These are phyloP conservation scores for Fraxinus anomala DNA, from an alignment of 257 asterid genomes.

Conservation along the genomic window DNA sequence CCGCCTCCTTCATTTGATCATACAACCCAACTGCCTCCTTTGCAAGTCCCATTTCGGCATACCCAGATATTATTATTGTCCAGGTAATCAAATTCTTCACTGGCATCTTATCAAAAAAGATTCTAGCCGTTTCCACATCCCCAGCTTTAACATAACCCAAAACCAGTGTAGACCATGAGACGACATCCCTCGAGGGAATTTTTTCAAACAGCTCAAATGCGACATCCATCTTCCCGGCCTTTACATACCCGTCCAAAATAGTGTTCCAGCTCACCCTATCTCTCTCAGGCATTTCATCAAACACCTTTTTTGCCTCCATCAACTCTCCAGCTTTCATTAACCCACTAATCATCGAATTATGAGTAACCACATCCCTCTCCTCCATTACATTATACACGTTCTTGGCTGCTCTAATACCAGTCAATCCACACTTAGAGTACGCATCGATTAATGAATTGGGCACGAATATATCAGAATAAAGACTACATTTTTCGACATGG, in stretches of 20 bases:
- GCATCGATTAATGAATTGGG: constrained; percentile 72
- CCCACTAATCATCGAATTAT: constrained; percentile 68
- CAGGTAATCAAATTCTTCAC: constrained; percentile 72
- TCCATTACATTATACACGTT: constrained; percentile 50
- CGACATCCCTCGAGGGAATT: constrained; percentile 65
- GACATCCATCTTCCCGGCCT: constrained; percentile 50
- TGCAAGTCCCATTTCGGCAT: constrained; percentile 65
- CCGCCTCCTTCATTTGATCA: constrained; percentile 46
- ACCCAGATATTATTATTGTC: constrained; percentile 73
- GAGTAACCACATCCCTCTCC: constrained; percentile 62
- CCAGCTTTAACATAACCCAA: constrained; percentile 65
- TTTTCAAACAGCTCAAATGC: constrained; percentile 59
- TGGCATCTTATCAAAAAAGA: constrained; percentile 76
- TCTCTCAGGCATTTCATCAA: constrained; percentile 63
- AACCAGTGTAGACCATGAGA: constrained; percentile 78
- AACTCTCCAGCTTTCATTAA: constrained; percentile 45
- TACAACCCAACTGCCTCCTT: constrained; percentile 64
- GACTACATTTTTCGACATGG: constrained; percentile 56
- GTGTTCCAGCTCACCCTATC: constrained; percentile 62
- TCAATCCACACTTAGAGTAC: constrained; percentile 58
- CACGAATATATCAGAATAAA: constrained; percentile 54
- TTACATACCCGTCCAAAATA: constrained; percentile 53
- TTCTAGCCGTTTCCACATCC: constrained; percentile 71
- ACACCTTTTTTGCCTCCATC: constrained; percentile 47
- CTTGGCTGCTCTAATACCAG: constrained; percentile 51